phyloP scores from a whole-genome alignment of 2,329 filamentous ascomycete species.

The Penicillium hordei region DNA sequence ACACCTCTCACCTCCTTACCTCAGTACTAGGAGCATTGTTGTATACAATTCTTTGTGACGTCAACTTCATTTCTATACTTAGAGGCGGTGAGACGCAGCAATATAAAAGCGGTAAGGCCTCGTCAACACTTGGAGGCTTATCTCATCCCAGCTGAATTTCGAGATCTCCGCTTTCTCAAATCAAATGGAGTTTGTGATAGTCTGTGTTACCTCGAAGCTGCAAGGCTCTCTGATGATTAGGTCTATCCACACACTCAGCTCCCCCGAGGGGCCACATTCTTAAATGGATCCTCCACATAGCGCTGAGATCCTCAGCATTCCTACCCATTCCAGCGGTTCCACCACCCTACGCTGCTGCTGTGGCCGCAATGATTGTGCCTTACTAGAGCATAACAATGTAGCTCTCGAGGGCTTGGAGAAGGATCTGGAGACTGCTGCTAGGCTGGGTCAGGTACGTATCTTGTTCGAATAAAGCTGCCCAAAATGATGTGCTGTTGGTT shows the following conservation, averaged over 20 bases:
- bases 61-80: neutral
- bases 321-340: constrained; percentile 29
- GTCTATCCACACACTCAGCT: constrained; percentile 19
- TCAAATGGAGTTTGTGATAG: constrained; percentile 1
- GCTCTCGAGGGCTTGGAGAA: constrained; percentile 79
- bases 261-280: constrained; percentile 33
- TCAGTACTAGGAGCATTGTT: neutral
- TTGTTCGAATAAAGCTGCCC: constrained; percentile 6
- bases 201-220: constrained; percentile 9
- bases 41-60: neutral
- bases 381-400: constrained; percentile 75
- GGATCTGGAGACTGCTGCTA: constrained; percentile 81
- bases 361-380: constrained; percentile 74
- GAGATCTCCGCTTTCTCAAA: constrained; percentile 11
- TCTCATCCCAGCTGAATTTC: constrained; percentile 2
- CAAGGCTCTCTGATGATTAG: constrained; percentile 7
- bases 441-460: constrained; percentile 82
- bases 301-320: constrained; percentile 33
- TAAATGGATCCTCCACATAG: constrained; percentile 33
- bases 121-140: constrained; percentile 1
- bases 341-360: constrained; percentile 70
- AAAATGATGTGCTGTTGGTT: constrained; percentile 10
- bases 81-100: neutral
- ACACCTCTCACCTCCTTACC: no score
- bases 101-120: constrained; percentile 1